Base-by-base conservation (phyloP, 768 basidiomycete genomes). In the Boletus sp. region DNA sequence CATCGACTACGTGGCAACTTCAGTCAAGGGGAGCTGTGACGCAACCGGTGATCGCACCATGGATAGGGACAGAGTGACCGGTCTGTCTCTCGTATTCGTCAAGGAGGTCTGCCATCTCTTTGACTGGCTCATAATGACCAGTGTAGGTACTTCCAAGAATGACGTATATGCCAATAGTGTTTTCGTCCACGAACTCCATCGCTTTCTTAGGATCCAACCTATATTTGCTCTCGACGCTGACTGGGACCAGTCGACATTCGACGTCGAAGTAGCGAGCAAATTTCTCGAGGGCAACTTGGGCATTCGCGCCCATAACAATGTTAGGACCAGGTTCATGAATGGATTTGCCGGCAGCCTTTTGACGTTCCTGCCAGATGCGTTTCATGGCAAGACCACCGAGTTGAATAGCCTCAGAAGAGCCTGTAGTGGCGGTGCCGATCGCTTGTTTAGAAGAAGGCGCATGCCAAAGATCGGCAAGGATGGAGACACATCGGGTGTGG, bases 41-140 rank as follows among this genome's bases (percentile, higher is more conserved):
- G 13, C 63, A 70, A 77, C 10, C 9, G 40, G 30, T 29, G 35
- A 37, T 51, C 55, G 25, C 45, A 69, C 63, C 61, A 55, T 77
- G 78, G 56, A 80, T 76, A 21, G 80, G 76, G 32, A 79, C 73
- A 45, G 67, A 69, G 56, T 54, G 66, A n/a, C 78, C 79, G 0
- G 75, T 79, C 56, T 70, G 62, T 19, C 46, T 66, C 67, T 85
- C 78, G 62, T 82, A 85, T 54, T 72, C 77, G 73, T 79, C 77
- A 69, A 93, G 75, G 10, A 90, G 77, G 39, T 85, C 83, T 1
- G 87, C 76, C 84, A 97, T 90, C 67, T 87, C 89, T 67, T 89
- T 81, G 32, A 97, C 93, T 13, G 87, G 84, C 63, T 96, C 94
- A 63, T 78, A 83, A 60, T 75, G 76, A n/a, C 78, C 81, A 7